phyloP scores from a whole-genome alignment of 129 eudicot species.

The Chrysanthemum lavandulifolium region DNA sequence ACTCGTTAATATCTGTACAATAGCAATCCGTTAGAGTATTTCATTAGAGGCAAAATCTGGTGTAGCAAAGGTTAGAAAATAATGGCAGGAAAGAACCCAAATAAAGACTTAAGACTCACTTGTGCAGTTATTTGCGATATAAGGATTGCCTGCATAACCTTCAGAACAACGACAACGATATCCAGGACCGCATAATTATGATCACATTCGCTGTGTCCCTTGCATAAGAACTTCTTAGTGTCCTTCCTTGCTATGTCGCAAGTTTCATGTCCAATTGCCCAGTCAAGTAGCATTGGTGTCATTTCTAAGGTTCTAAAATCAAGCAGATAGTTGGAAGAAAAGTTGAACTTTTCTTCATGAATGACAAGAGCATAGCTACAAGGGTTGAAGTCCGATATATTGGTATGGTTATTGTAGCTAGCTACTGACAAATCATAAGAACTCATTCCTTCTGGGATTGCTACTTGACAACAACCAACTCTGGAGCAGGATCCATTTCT shows the following conservation, averaged over 20 bases:
- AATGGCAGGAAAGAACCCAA: neutral
- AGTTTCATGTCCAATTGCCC: constrained; percentile 32
- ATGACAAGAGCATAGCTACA: constrained; percentile 37
- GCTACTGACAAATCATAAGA: neutral
- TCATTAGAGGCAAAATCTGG: too few relatives aligned
- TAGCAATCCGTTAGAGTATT: neutral
- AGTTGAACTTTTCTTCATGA: constrained; percentile 10
- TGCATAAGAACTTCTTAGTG: constrained; percentile 12
- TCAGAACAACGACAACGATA: constrained; percentile 38
- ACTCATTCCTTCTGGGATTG: constrained; percentile 17
- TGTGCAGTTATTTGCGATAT: constrained; percentile 27
- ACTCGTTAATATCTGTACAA: constrained; percentile 22
- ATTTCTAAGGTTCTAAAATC: neutral
- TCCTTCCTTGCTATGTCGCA: constrained; percentile 6
- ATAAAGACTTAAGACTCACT: constrained; percentile 19
- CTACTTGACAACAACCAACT: constrained; percentile 36
- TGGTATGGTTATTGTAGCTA: constrained; percentile 20
- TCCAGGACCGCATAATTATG: constrained; percentile 24
- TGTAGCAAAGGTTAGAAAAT: too few relatives aligned
- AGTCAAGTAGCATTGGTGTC: constrained; percentile 37
- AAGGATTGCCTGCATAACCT: constrained; percentile 52
- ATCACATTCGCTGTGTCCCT: constrained; percentile 22
- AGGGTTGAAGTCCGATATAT: constrained; percentile 23
- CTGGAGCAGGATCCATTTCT: constrained; percentile 33
- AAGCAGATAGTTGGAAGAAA: neutral